These are phyloP conservation scores for Curvularia spicifera DNA, from an alignment of 2,329 filamentous ascomycete species.

Conservation along the genomic window DNA sequence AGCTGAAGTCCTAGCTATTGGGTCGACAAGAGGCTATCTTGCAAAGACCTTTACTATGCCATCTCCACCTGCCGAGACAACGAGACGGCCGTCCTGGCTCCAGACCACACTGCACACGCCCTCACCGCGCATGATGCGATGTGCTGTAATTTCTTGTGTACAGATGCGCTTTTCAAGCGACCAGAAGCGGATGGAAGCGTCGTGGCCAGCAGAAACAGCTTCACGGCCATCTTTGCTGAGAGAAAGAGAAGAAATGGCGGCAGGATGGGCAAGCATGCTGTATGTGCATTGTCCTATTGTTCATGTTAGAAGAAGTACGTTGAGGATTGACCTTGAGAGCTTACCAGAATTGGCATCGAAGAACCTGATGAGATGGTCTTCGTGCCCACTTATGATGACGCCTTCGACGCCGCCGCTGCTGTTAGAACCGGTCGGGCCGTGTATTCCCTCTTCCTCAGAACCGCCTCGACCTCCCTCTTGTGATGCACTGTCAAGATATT, in stretches of 20 bases:
- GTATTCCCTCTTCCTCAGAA: slow-evolving; percentile 75
- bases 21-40: slow-evolving; percentile 33
- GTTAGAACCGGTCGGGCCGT: slow-evolving; percentile 81
- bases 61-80: slow-evolving; percentile 92
- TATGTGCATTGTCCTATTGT: slow-evolving; percentile 93
- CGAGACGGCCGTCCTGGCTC: slow-evolving; percentile 93
- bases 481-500: slow-evolving; percentile 71
- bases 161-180: slow-evolving; percentile 93
- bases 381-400: slow-evolving; percentile 93
- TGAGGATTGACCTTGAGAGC: slow-evolving; percentile 48
- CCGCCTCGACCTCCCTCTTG: slow-evolving; percentile 67
- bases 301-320: slow-evolving; percentile 10
- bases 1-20: slow-evolving; percentile 17
- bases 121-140: slow-evolving; percentile 93
- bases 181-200: slow-evolving; percentile 96
- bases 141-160: slow-evolving; percentile 91
- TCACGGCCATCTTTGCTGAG: slow-evolving; percentile 92
- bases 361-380: slow-evolving; percentile 94
- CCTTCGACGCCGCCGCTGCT: slow-evolving; percentile 80
- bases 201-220: slow-evolving; percentile 93
- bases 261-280: slow-evolving; percentile 95
- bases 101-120: slow-evolving; percentile 93
- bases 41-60: slow-evolving; percentile 91
- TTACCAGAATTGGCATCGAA: slow-evolving; percentile 98
- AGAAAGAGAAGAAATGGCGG: slow-evolving; percentile 88